phyloP scores from a whole-genome alignment of 2,329 filamentous ascomycete genomes.

The Fusarium sp. region DNA sequence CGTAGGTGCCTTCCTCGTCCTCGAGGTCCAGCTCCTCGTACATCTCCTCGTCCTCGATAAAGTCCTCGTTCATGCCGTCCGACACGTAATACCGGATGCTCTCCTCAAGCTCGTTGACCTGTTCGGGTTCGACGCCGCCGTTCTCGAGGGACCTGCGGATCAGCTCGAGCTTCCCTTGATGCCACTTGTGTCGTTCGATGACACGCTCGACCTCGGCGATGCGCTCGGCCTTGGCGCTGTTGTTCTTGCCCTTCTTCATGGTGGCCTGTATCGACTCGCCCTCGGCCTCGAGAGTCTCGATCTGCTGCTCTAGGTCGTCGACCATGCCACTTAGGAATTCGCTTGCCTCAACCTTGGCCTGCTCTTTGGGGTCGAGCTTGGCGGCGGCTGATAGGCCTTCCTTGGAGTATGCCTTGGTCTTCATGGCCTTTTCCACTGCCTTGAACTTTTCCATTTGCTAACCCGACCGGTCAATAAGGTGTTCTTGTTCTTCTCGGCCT shows the following conservation, averaged over 20 bases:
- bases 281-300: constrained; percentile 92
- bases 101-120: constrained; percentile 90
- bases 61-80: constrained; percentile 88
- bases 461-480: constrained; percentile 35
- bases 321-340: constrained; percentile 90
- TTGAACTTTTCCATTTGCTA: constrained; percentile 99
- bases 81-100: constrained; percentile 95
- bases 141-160: constrained; percentile 93
- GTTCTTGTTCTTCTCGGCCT: constrained; percentile 1
- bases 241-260: constrained; percentile 95
- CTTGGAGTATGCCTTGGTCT: constrained; percentile 99
- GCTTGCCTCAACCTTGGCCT: constrained; percentile 88
- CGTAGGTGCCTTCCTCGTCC: constrained; percentile 90
- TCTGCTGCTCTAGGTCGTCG: constrained; percentile 92
- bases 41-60: constrained; percentile 92
- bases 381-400: constrained; percentile 92
- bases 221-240: constrained; percentile 84
- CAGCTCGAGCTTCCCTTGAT: constrained; percentile 91
- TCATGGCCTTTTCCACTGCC: constrained; percentile 99
- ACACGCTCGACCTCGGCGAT: constrained; percentile 86
- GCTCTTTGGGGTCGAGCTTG: constrained; percentile 97
- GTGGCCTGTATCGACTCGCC: constrained; percentile 86
- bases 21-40: constrained; percentile 95
- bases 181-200: constrained; percentile 96
- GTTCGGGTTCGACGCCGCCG: constrained; percentile 86